Percentiles rank a stretch among this genome's conserved stretches.
These are phyloP conservation scores for Aquilaria yunnanensis DNA, from an alignment of 345 rosid species.

Conservation along the genomic window DNA sequence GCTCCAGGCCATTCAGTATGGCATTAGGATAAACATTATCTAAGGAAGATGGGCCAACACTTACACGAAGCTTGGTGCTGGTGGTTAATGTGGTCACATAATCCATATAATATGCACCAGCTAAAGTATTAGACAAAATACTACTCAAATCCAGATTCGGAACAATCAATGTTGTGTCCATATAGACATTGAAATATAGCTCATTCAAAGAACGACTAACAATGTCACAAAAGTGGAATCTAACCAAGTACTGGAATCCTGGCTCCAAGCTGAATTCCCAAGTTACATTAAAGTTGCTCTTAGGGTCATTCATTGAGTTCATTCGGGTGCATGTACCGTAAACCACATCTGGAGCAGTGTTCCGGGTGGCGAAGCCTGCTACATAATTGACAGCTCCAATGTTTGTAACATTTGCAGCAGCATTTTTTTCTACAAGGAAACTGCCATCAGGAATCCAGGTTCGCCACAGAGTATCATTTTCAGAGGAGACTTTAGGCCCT, in stretches of 20 bases:
- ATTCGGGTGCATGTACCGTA: conserved; percentile 65
- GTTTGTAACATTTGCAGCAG: conserved; percentile 35
- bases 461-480: conserved; percentile 68
- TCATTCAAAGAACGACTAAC: conserved; percentile 37
- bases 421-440: conserved; percentile 30
- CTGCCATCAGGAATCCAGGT: conserved; percentile 68
- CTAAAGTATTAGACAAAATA: conserved; percentile 20
- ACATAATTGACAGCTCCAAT: conserved; percentile 42
- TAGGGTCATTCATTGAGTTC: conserved; percentile 45
- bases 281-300: conserved; percentile 65
- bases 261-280: conserved; percentile 67
- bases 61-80: conserved; percentile 44
- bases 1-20: conserved; percentile 72
- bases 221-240: conserved; percentile 90
- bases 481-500: conserved; percentile 43
- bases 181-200: conserved; percentile 71
- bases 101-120: conserved; percentile 49
- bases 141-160: conserved; percentile 48
- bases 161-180: conserved; percentile 42
- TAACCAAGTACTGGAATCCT: conserved; percentile 62
- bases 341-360: conserved; percentile 57
- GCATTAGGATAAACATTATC: conserved; percentile 33
- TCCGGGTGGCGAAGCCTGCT: conserved; percentile 38
- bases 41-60: conserved; percentile 36
- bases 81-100: conserved; percentile 28